A percentile compares a stretch with the other conserved stretches of the same genome.
Evolutionary conservation across 2,329 filamentous ascomycete genomes (phyloP).

Genomic region (Aspergillus tamarii): DNA sequence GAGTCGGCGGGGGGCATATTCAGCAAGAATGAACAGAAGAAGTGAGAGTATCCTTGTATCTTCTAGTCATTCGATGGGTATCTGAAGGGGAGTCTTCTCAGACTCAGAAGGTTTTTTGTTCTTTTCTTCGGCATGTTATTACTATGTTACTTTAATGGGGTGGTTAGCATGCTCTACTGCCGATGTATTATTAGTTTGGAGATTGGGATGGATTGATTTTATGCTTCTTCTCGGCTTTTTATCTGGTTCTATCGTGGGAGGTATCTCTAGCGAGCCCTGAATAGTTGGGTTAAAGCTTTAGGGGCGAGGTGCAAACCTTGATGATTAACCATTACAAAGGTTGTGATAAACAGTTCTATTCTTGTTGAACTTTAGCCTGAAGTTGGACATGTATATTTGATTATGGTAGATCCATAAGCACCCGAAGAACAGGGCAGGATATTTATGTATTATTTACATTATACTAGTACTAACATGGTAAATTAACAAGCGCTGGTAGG

Average conservation of each 20-base stretch:
- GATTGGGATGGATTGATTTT: neutral
- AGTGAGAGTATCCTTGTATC: neutral
- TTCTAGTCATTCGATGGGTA: neutral
- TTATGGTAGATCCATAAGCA: too few species aligned
- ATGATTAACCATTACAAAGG: neutral
- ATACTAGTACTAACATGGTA: too few species aligned
- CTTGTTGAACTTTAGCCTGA: neutral
- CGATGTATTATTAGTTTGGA: neutral
- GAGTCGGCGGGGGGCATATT: slow-evolving; percentile 19
- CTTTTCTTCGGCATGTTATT: neutral
- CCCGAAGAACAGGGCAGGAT: too few species aligned
- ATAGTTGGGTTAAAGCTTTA: neutral
- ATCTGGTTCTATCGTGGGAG: neutral
- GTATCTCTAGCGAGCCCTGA: neutral
- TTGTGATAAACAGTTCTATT: neutral
- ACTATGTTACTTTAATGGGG: neutral
- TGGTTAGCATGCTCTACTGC: neutral
- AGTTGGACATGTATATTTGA: neutral
- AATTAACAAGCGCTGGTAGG: too few species aligned
- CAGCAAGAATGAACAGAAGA: slow-evolving; percentile 10
- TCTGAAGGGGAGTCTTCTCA: neutral
- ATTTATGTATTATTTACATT: too few species aligned
- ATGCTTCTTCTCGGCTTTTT: neutral
- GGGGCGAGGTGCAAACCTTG: neutral
- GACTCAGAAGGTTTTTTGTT: neutral